A percentile compares a stretch with the other conserved stretches of the same genome.
phyloP scores from a whole-genome alignment of 192 early-diverging fungal genomes.

The Coemansia aciculifera region DNA sequence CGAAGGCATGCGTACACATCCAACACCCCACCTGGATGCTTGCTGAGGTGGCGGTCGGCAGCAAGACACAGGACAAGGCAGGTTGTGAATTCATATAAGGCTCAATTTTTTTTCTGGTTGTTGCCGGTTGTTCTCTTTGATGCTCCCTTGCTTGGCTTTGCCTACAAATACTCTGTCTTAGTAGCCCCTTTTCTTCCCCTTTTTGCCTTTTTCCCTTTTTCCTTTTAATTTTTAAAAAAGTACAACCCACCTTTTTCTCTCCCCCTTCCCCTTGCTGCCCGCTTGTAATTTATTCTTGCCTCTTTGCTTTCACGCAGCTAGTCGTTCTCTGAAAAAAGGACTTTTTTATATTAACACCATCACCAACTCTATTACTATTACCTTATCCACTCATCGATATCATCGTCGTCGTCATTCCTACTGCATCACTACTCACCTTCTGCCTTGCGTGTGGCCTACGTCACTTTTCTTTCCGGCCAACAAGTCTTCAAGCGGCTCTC shows the following conservation, averaged over 20 bases:
- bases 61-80: neutral
- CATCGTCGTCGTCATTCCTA: neutral
- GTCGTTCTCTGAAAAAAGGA: neutral
- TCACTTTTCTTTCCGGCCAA: neutral
- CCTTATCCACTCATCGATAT: neutral
- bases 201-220: neutral
- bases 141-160: slow-evolving; percentile 1
- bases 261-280: neutral
- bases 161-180: slow-evolving; percentile 7
- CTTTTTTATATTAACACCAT: neutral
- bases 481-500: neutral
- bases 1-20: slow-evolving; percentile 4
- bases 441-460: neutral
- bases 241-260: neutral
- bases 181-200: neutral
- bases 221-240: neutral
- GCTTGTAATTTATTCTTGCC: slow-evolving; percentile 5
- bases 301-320: neutral
- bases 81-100: slow-evolving; percentile 4
- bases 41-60: neutral
- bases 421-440: neutral
- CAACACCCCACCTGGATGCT: slow-evolving; percentile 9
- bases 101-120: slow-evolving; percentile 4
- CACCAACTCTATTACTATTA: neutral
- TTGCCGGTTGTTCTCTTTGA: slow-evolving; percentile 2